These are phyloP conservation scores for Zymoseptoria brevis DNA, from an alignment of 2,329 filamentous ascomycete species.

Conservation along the genomic window DNA sequence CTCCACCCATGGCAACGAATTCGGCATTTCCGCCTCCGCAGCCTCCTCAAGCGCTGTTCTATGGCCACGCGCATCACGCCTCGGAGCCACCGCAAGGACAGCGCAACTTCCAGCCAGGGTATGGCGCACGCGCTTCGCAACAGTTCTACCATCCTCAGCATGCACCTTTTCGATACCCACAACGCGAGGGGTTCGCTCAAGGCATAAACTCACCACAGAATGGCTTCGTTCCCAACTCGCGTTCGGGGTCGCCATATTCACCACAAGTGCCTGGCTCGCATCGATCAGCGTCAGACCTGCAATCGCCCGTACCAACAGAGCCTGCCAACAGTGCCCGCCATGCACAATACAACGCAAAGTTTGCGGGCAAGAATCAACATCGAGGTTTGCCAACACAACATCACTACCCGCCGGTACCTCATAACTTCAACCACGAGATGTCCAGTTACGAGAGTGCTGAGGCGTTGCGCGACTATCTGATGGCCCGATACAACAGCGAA, in stretches of 20 bases:
- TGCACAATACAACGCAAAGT: conserved; percentile 2
- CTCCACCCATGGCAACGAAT: conserved; percentile 21
- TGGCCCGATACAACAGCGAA: conserved; percentile 21
- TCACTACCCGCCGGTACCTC: conserved; percentile 13
- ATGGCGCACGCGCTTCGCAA: conserved; percentile 6
- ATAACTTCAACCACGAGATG: conserved; percentile 16
- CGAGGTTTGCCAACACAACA: conserved; percentile 9
- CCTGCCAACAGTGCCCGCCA: conserved; percentile 4
- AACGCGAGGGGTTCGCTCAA: conserved; percentile 18
- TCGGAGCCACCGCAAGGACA: conserved; percentile 16
- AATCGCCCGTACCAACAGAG: conserved; percentile 12
- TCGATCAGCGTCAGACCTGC: conserved; percentile 13
- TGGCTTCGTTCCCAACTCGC: conserved; percentile 14
- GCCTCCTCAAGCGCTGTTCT: conserved; percentile 11
- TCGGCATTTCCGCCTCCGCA: conserved; percentile 16
- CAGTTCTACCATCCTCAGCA: conserved; percentile 5
- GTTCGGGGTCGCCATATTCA: conserved; percentile 23
- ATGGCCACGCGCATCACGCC: conserved; percentile 21
- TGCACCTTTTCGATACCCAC: conserved; percentile 20
- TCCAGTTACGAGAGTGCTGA: conserved; percentile 23
- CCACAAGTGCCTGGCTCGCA: conserved; percentile 4
- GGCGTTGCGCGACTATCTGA: conserved; percentile 24
- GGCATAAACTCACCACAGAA: conserved; percentile 11
- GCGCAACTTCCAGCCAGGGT: conserved; percentile 9
- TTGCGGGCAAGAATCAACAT: background rate